Percentiles rank a stretch among this genome's conserved stretches.
These are phyloP conservation scores for Hyaloperonospora arabidopsidis DNA, from an alignment of 352 stramenopile species.

Conservation along the genomic window DNA sequence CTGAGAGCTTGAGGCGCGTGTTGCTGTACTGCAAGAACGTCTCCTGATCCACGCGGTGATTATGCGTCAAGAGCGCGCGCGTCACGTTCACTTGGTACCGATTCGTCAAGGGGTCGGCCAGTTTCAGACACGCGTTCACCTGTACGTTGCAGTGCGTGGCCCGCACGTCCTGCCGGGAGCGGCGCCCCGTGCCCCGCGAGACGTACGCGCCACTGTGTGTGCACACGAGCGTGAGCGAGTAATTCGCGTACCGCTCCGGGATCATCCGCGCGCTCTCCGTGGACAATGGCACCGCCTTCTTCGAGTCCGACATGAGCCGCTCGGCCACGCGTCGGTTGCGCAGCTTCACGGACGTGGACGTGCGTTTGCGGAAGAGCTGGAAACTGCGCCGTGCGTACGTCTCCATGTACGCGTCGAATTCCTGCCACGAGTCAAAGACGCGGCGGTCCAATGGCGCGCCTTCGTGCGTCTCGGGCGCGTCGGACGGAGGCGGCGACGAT, in stretches of 20 bases:
- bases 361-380: slow-evolving; percentile 35
- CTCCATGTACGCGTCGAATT: slow-evolving; percentile 29
- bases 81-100: slow-evolving; percentile 28
- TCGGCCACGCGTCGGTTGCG: slow-evolving; percentile 26
- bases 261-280: slow-evolving; percentile 16
- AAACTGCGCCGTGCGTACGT: slow-evolving; percentile 24
- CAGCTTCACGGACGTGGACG: slow-evolving; percentile 31
- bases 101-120: slow-evolving; percentile 21
- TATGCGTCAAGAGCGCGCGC: slow-evolving; percentile 26
- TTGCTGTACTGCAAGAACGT: slow-evolving; percentile 34
- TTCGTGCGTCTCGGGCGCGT: slow-evolving; percentile 8
- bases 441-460: slow-evolving; percentile 15
- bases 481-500: not conserved
- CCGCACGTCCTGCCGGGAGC: slow-evolving; percentile 27
- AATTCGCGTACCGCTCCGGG: slow-evolving; percentile 30
- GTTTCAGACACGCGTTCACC: slow-evolving; percentile 32
- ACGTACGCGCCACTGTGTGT: slow-evolving; percentile 32
- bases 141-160: slow-evolving; percentile 28
- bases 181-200: slow-evolving; percentile 25
- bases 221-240: slow-evolving; percentile 33
- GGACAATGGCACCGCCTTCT: not conserved
- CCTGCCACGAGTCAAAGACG: slow-evolving; percentile 27
- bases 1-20: slow-evolving; percentile 23
- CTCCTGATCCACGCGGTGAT: slow-evolving; percentile 29
- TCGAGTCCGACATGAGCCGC: slow-evolving; percentile 4